Evolutionary conservation across 305 asterid species (phyloP).

Genomic region (Solanum hybrid): DNA sequence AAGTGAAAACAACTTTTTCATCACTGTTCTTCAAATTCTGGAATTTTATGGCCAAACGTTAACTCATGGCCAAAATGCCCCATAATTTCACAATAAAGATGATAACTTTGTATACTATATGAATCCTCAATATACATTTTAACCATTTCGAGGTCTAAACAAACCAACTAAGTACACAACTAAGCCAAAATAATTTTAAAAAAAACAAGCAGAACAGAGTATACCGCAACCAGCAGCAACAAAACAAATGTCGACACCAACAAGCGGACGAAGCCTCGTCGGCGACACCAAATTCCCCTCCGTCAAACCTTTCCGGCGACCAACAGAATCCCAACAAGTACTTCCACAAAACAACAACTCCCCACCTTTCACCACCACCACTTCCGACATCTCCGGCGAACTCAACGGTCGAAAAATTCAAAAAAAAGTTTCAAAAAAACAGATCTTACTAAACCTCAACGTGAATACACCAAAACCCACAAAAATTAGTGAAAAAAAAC

Average conservation of each 20-base stretch:
- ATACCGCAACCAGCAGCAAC: constrained; percentile 91
- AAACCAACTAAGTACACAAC: not conserved
- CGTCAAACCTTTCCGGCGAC: constrained; percentile 55
- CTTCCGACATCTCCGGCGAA: constrained; percentile 57
- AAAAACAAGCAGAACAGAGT: not conserved
- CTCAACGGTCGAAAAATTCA: constrained; percentile 18
- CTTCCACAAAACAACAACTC: constrained; percentile 88
- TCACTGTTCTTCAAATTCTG: not conserved
- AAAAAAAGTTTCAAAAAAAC: constrained; percentile 2
- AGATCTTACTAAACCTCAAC: constrained; percentile 24
- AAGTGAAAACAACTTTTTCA: not conserved
- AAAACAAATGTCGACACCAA: constrained; percentile 68
- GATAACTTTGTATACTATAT: not conserved
- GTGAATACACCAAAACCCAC: not conserved
- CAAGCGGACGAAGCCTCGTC: constrained; percentile 73
- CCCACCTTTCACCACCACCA: constrained; percentile 52
- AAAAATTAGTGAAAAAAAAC: not conserved
- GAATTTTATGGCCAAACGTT: not conserved
- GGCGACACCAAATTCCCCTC: constrained; percentile 79
- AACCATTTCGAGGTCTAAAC: not conserved
- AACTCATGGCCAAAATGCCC: not conserved
- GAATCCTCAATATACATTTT: not conserved
- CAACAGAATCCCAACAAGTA: constrained; percentile 76
- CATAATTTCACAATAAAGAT: not conserved
- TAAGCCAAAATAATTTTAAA: not conserved